Percentiles rank a stretch among this genome's conserved stretches.
Evolutionary conservation across 1,284 basidiomycete species (phyloP).

Genomic region (Apiotrichum porosum): DNA sequence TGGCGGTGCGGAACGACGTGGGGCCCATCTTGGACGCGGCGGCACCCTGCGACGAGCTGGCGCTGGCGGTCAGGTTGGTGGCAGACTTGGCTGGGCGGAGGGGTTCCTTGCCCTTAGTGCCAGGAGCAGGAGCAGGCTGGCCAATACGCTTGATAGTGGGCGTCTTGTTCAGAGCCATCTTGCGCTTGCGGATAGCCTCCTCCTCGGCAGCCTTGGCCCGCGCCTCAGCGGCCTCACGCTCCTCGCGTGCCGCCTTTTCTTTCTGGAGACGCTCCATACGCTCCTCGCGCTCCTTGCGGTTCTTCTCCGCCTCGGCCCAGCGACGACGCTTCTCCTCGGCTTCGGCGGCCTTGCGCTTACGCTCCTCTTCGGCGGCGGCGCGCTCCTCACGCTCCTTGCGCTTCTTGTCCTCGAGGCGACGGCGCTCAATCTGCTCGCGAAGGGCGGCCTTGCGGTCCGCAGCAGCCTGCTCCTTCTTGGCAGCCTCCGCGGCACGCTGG

Average conservation of each 20-base stretch:
- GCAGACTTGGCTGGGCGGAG: slow-evolving; percentile 14
- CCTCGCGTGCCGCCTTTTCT: slow-evolving; percentile 38
- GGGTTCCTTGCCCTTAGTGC: slow-evolving; percentile 23
- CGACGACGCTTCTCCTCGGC: slow-evolving; percentile 62
- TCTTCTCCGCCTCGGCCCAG: slow-evolving; percentile 37
- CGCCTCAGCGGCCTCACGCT: slow-evolving; percentile 28
- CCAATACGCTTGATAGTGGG: slow-evolving; percentile 9
- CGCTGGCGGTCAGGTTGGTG: background rate
- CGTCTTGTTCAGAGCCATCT: slow-evolving; percentile 37
- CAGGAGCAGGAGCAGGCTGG: background rate
- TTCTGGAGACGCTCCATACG: slow-evolving; percentile 18
- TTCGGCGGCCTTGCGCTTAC: slow-evolving; percentile 48
- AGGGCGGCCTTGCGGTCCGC: slow-evolving; percentile 68
- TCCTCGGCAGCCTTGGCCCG: slow-evolving; percentile 33
- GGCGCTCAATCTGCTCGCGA: slow-evolving; percentile 71
- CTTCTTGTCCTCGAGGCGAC: slow-evolving; percentile 64
- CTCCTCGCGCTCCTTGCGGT: slow-evolving; percentile 45
- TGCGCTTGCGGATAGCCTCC: slow-evolving; percentile 47
- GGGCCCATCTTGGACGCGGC: slow-evolving; percentile 22
- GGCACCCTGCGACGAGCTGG: background rate
- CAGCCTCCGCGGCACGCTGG: slow-evolving; percentile 71
- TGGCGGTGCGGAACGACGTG: slow-evolving; percentile 24
- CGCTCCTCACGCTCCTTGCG: slow-evolving; percentile 76
- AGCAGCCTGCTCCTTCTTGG: slow-evolving; percentile 92
- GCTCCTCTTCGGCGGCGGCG: slow-evolving; percentile 53